Evolutionary conservation across 1,139 yeast species (phyloP), one percentile per base, ranked within the genome.

Genomic region (Pichia sorboxylosa): DNA sequence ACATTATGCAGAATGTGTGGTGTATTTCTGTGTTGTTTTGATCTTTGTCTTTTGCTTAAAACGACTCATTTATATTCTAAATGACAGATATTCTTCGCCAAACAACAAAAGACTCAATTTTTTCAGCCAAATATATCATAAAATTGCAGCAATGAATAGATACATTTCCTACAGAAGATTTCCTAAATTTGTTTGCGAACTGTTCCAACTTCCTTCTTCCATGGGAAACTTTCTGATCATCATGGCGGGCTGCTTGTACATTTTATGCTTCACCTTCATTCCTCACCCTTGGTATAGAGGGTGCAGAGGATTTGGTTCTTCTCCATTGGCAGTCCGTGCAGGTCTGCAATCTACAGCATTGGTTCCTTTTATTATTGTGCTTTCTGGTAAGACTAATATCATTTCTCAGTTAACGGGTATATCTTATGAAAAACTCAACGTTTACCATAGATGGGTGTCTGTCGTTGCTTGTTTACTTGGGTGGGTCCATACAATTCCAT

Each of bases 241-340:
- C 27, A 35, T 51, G 4, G 58, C 57, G 0, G 57, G 71, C 1
- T 46, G 66, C 3, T 38, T 69, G n/a, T 73, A 66, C 47, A 42
- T 68, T 30, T 46, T 64, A 10, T 62, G 70, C 33, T 66, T 63
- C 46, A 52, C 66, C 18, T 61, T 63, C 33, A 45, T 54, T 17
- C 81, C 80, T 4, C 73, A 66, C 37, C 61, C 61, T 34, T 73
- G 71, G 66, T 69, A 68, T 44, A 54, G 80, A 41, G 69, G 58
- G 0, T 74, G 82, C 48, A 32, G 52, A 5, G 72, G 70, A 1
- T 73, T 73, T 51, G 82, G 81, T 1, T 61, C 76, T 1, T 77
- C 81, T n/a, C 81, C 81, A n/a, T 42, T 72, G 30, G 73, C 72
- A 0, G 64, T 69, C 2, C 51, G 78, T 33, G 58, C 75, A 1